A percentile compares a stretch with the other conserved stretches of the same genome.
These are phyloP conservation scores for Mucuna pruriens DNA, from an alignment of 306 rosid species.

Conservation along the genomic window DNA sequence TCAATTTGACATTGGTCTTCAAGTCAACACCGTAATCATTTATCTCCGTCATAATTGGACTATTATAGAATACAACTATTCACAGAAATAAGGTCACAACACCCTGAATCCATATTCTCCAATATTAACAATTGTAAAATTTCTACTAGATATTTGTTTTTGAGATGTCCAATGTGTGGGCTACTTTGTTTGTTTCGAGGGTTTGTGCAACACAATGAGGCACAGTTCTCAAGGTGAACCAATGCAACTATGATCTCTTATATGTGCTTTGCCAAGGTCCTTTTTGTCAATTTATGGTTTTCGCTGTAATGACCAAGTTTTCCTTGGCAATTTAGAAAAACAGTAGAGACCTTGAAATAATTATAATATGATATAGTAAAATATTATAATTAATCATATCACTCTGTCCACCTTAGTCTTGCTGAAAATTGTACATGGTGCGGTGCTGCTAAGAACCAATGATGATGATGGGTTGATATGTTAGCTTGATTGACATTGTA, in stretches of 20 bases:
- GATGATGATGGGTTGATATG: neutral
- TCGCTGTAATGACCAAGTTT: neutral
- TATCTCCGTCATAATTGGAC: slow-evolving; percentile 10
- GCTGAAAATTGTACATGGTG: neutral
- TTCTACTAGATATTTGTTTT: neutral
- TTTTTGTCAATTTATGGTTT: neutral
- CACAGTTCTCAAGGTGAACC: neutral
- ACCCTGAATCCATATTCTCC: neutral
- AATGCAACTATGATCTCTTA: neutral
- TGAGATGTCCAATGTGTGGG: neutral
- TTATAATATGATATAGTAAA: neutral
- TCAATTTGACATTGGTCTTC: no score
- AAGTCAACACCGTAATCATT: no score
- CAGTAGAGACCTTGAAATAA: neutral
- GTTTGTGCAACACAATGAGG: neutral
- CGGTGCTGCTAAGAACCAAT: neutral
- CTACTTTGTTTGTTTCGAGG: neutral
- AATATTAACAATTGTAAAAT: neutral
- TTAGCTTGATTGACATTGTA: neutral
- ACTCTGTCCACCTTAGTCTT: neutral
- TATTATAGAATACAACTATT: neutral
- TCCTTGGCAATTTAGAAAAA: neutral
- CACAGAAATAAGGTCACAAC: neutral
- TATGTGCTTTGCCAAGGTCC: neutral
- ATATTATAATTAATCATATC: neutral